Base-by-base conservation (phyloP, 2,329 filamentous ascomycete species). In the Diaporthe ampelina region DNA sequence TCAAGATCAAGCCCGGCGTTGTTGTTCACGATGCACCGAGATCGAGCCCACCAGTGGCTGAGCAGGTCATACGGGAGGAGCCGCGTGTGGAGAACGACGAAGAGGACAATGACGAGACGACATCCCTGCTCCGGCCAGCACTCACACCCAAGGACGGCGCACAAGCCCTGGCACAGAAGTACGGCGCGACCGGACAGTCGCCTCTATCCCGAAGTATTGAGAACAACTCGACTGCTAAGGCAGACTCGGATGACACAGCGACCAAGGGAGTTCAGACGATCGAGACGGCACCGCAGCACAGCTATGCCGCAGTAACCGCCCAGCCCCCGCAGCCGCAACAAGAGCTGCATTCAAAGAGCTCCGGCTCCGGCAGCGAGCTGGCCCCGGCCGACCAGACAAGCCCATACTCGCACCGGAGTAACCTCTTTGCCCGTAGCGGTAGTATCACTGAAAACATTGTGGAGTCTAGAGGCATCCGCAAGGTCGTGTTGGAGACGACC, bases 371-470 rank as follows among this genome's bases (percentile, higher is more conserved):
- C 69, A 79, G 68, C 75, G 77, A 56, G 73, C 76, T 40, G 76
- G 43, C 65, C 65, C 5, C 70, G 76, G 10, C 17, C 52, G 69
- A 52, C 17, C 69, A 61, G 26, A 52, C 71, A 58, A 67, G 72
- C 68, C 74, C 74, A 17, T 75, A 75, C 35, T 50, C 72, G 17
- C 72, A 68, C 35, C 54, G 72, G 54, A 74, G 70, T 8, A 68
- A 73, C 11, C 72, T 75, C 2, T 85, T 87, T 6, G 91, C 92
- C 8, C 88, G 93, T 73, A 94, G 92, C 77, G 94, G 94, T 37
- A 94, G 92, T 80, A 94, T 95, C 78, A 95, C 93, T 0, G 93
- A 95, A 82, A 94, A 93, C 75, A 86, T 94, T n/a, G 85, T 95
- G 73, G 92, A 95, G 79, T 87, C 92, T 2, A 91, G 92, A 72